Evolutionary conservation across 352 stramenopile genomes (phyloP), one percentile per base, ranked within the genome.

Genomic region (Pythium vanterpoolii): DNA sequence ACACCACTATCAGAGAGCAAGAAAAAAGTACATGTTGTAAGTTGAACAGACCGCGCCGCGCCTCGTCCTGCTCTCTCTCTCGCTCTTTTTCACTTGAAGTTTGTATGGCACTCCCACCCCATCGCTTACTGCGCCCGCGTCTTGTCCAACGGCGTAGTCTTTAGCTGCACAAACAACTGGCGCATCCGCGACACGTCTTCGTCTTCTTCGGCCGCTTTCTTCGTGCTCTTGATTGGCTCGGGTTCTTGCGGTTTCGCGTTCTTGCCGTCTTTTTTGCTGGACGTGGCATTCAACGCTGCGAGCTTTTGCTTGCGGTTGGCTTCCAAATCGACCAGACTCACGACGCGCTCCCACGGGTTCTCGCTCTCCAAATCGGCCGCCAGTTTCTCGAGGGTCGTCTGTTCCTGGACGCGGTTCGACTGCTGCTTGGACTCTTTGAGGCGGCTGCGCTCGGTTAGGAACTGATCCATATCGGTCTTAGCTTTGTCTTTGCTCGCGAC

Each of bases 361-460:
- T 97, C 90, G 74, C 90, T 97, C 69, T 97, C 85, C 47, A 98
- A 71, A 64, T 98, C 92, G 9, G 89, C 90, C 58, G 94, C 91
- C 69, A 98, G 95, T 56, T 95, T 96, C 74, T 98, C 93, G 47
- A 98, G 72, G 40, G 96, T 97, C 14, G 90, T 87, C 72, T 98
- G 92, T 61, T 98, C 93, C 53, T 96, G 89, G 57, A 90, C 83
- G 59, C 93, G 87, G 71, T 98, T 98, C 38, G 92, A 83, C 62
- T 87, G 75, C 83, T 97, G 91, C 72, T 96, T 96, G 14, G 79
- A 73, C 69, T 98, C 90, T 58, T 95, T 91, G 39, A 93, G 87
- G 43, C 78, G 78, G 50, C 90, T 79, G 27, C 89, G 79, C 56
- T 97, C 87, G 10, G 77, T 71, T 43, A 90, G 48, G 59, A 98